Evolutionary conservation across 179 eudicot species (phyloP), one percentile per base, ranked within the genome.

Genomic region (Camellia oleifera): DNA sequence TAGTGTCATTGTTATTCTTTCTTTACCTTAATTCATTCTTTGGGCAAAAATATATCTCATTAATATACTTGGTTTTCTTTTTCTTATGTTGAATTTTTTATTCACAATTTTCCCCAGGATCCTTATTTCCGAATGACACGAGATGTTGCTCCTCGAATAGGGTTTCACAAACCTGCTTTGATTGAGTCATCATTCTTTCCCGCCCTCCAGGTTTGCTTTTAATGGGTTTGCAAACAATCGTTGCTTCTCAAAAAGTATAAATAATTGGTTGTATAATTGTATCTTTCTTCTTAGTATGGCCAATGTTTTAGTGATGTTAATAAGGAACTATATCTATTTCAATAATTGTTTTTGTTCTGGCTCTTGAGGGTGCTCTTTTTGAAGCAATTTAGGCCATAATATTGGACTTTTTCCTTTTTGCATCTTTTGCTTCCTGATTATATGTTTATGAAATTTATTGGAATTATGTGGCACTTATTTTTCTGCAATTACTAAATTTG

Each of bases 51-150:
- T 23, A 50, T 5, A 13, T 62, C 13, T 72, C 73, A 56, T 9
- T 71, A 26, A 17, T 62, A 40, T 0, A 64, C 2, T 26, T 20
- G n/a, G 32, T 26, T 50, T 50, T 76, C 12, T 67, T 77, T 54
- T 75, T 66, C 26, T 58, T 23, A 67, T 72, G 61, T 44, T 42
- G 78, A 42, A 75, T 73, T 65, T 56, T 26, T 42, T 52, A 64
- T 73, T 71, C 20, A 12, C 75, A 71, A 11, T 75, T 77, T 69
- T 78, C 42, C 76, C 74, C 89, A 96, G 99, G 99, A 96, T 89
- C 99, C 99, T 80, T 96, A 92, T 87, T 96, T 96, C 84, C 82
- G 99, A 83, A 96, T 96, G 99, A 94, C 99, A n/a, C 86, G 99
- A 79, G 99, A 96, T 88, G 99, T 96, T 80, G 99, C 99, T 83